A percentile compares a stretch with the other conserved stretches of the same genome.
These are phyloP conservation scores for Taphrina flavorubra DNA, from an alignment of 1,139 yeast genomes.

Conservation along the genomic window DNA sequence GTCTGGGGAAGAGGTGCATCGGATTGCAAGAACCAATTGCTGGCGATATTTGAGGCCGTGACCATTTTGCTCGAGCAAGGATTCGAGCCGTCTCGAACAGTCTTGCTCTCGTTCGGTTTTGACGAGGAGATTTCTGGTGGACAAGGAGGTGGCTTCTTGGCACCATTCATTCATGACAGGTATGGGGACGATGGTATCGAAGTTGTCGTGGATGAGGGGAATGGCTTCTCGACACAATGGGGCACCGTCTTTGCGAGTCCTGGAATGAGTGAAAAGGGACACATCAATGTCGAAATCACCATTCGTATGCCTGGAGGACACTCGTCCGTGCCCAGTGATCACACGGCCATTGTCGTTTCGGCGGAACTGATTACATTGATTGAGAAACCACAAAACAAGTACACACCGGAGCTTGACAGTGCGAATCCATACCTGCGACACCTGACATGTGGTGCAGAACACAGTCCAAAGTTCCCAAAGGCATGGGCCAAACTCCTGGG, in stretches of 20 bases:
- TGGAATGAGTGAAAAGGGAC: slow-evolving; percentile 72
- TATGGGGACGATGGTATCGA: slow-evolving; percentile 65
- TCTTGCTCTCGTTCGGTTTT: slow-evolving; percentile 68
- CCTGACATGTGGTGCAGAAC: slow-evolving; percentile 31
- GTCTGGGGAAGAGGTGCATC: slow-evolving; percentile 71
- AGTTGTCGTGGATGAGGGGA: slow-evolving; percentile 70
- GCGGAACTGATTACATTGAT: slow-evolving; percentile 55
- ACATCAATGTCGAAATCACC: slow-evolving; percentile 58
- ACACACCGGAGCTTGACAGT: slow-evolving; percentile 18
- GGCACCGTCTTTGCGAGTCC: slow-evolving; percentile 63
- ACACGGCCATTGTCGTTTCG: slow-evolving; percentile 75
- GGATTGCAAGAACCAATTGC: slow-evolving; percentile 67
- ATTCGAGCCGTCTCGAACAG: slow-evolving; percentile 62
- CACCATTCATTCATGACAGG: slow-evolving; percentile 56
- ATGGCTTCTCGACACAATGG: slow-evolving; percentile 53
- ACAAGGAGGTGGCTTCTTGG: slow-evolving; percentile 61
- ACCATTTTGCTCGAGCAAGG: slow-evolving; percentile 60
- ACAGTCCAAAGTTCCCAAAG: slow-evolving; percentile 23
- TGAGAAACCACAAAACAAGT: slow-evolving; percentile 31
- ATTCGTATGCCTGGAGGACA: slow-evolving; percentile 72
- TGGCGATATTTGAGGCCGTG: slow-evolving; percentile 65
- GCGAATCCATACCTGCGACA: slow-evolving; percentile 24
- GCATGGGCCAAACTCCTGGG: slow-evolving; percentile 19
- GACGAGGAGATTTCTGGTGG: slow-evolving; percentile 74
- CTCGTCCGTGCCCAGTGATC: slow-evolving; percentile 73